These are phyloP conservation scores for Aurinia saxatilis DNA, from an alignment of 345 rosid species.

Conservation along the genomic window DNA sequence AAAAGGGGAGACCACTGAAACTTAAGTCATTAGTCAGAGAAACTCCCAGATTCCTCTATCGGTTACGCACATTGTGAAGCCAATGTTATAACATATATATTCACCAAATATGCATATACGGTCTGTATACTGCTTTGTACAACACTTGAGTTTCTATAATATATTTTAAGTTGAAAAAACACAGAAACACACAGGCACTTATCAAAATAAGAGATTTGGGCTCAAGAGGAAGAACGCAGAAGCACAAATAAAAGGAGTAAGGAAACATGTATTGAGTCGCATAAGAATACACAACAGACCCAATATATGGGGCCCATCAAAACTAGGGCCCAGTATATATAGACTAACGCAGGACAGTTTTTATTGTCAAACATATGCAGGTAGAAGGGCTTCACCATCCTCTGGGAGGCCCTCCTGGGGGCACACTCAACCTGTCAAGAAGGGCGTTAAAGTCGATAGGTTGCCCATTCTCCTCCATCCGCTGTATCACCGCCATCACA, in stretches of 20 bases:
- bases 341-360: neutral
- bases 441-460: conserved; percentile 77
- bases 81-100: no score
- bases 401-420: conserved; percentile 63
- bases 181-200: no score
- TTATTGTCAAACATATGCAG: neutral
- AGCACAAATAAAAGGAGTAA: neutral
- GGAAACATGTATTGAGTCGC: neutral
- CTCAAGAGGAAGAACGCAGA: neutral
- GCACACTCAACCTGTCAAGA: conserved; percentile 69
- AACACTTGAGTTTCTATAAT: no score
- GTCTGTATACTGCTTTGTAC: no score
- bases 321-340: conserved; percentile 19
- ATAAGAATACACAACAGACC: conserved; percentile 12
- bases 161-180: no score
- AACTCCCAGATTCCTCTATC: no score
- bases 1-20: no score
- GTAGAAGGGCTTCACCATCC: conserved; percentile 51
- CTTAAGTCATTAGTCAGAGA: no score
- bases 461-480: conserved; percentile 95
- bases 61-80: no score
- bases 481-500: conserved; percentile 64
- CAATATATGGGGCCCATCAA: conserved; percentile 27
- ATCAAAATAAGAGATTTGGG: neutral
- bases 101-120: no score